Base-by-base conservation (phyloP, 352 stramenopile genomes). In the Globisporangium irregulare region DNA sequence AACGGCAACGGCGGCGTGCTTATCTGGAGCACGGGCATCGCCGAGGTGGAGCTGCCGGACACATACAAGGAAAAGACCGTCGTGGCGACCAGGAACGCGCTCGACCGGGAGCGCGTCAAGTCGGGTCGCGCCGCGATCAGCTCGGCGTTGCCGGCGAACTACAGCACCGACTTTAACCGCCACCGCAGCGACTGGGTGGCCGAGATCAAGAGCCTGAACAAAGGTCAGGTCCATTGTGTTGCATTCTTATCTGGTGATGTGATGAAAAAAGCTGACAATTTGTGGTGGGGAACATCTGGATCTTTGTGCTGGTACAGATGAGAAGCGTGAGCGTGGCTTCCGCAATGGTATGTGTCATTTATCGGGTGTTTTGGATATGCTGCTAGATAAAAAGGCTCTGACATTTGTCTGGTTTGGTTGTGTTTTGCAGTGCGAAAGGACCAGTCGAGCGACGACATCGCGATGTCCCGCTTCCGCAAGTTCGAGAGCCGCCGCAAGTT, bases 161-260 rank as follows among this genome's bases (percentile, higher is more conserved):
- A 90, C 36, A 94, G 87, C 62, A 79, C 74, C 1, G 83, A 94
- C 70, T 94, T 92, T 41, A 91, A 91, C 65, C 80, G 82, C 43
- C 87, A 94, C 66, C 76, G 73, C 46, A 84, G 68, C 36, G 84
- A 91, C 57, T 91, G 80, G 64, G 77, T 92, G 24, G 72, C 75
- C 1, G 79, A 91, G 61, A 75, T 93, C 69, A 94, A 94, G 75
- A 83, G 66, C 29, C 55, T 91, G 64, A 77, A 74, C 54, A 82
- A 80, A 79, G 84, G 84, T 91, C 29, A 32, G 29, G 29, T 67
- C n/a, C 24, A 25, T 61, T 41, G 6, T 24, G 18, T 32, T 29
- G 20, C 2, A 6, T 4, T 62, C 4, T 9, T 51, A 51, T 51
- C 43, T 51, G 43, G 18, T 51, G 43, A 20, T 8, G 15, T 12